Evolutionary conservation across 768 basidiomycete species (phyloP), one percentile per base, ranked within the genome.

Genomic region (Naganishia onofrii): DNA sequence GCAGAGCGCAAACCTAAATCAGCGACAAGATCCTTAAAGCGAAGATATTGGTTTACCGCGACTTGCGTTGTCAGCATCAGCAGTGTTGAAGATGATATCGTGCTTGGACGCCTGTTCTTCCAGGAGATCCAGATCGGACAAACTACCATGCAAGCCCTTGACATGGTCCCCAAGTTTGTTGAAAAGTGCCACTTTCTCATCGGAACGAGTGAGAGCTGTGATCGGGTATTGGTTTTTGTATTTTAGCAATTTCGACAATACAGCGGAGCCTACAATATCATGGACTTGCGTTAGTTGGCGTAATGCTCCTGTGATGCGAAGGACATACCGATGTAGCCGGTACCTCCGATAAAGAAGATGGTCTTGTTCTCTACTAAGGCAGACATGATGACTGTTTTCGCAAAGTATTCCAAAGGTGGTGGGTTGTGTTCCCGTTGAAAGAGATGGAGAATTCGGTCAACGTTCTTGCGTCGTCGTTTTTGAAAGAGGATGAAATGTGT

Each of bases 51-150:
- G n/a, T 51, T 6, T 13, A 26, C n/a, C 4, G 26, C 44, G 44
- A 63, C 71, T 52, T 64, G 67, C 58, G 66, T 78, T 68, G 73
- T 80, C 79, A 29, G 79, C 77, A 66, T 76, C 72, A 32, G 79
- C 79, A 28, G 72, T 72, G 38, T 75, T 74, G 28, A 79, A 66
- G n/a, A 73, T 69, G 51, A 80, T 73, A 56, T 80, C 79, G 44
- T 71, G 68, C 56, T 76, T 70, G 21, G 67, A 57, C 15, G 76
- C 77, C 10, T 74, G 72, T 28, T 77, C 58, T 26, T 48, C 67
- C 26, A 80, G 48, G 44, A 75, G 74, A n/a, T 77, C 77, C 57
- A 72, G 56, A 48, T 79, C 76, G n/a, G 69, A 53, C 42, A 79
- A 69, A 8, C 72, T 74, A 12, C 77, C 78, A n/a, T 74, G 51